Percentiles rank a stretch among this genome's conserved stretches.
phyloP scores from a whole-genome alignment of 345 rosid species.

The Citrus inodora region DNA sequence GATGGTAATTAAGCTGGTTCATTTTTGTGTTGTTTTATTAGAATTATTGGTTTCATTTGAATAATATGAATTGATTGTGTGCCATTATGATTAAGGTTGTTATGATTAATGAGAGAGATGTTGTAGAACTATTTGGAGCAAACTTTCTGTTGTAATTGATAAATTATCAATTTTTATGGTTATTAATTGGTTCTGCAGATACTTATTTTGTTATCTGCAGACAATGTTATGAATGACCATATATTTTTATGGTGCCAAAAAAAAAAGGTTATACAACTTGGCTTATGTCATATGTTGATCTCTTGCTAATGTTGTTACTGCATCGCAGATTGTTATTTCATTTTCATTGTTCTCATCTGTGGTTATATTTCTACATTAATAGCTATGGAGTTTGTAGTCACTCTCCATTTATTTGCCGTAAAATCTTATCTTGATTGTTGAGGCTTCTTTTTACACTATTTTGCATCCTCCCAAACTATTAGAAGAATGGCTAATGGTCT shows the following conservation, averaged over 20 bases:
- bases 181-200: background rate
- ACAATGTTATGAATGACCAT: background rate
- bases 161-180: background rate
- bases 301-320: background rate
- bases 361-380: background rate
- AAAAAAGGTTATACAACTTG: background rate
- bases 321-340: background rate
- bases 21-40: background rate
- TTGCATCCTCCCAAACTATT: background rate
- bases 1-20: constrained; percentile 10
- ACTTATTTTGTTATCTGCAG: background rate
- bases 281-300: background rate
- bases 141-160: background rate
- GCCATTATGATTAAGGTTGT: background rate
- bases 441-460: background rate
- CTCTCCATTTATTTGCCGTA: background rate
- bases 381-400: background rate
- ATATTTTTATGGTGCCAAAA: background rate
- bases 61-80: background rate
- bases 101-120: background rate
- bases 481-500: background rate
- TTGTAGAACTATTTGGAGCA: background rate
- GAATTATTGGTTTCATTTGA: background rate
- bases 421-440: background rate
- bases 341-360: background rate